Evolutionary conservation across 495 filamentous ascomycete genomes (phyloP).

Genomic region (Amorphotheca resinae): DNA sequence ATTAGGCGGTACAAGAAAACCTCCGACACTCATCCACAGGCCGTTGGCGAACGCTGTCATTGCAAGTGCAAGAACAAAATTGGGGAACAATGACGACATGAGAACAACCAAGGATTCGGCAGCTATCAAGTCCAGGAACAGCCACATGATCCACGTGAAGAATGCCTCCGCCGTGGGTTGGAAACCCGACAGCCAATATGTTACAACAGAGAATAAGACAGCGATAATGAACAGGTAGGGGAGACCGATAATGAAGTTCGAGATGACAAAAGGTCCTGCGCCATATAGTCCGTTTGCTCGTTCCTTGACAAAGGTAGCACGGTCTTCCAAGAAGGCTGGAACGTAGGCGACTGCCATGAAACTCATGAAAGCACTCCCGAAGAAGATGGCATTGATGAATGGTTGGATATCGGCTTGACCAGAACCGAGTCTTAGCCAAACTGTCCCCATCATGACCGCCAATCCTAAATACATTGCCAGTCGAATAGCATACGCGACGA

Average conservation of each 20-base stretch:
- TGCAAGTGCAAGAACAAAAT: slow-evolving; percentile 65
- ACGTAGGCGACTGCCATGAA: slow-evolving; percentile 84
- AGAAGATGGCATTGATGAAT: slow-evolving; percentile 68
- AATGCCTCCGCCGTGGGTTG: slow-evolving; percentile 50
- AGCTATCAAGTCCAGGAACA: slow-evolving; percentile 72
- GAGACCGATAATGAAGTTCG: slow-evolving; percentile 70
- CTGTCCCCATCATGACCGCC: slow-evolving; percentile 77
- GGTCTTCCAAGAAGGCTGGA: slow-evolving; percentile 68
- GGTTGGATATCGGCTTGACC: slow-evolving; percentile 57
- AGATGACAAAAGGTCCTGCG: slow-evolving; percentile 50
- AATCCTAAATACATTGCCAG: slow-evolving; percentile 66
- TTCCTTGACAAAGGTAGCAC: slow-evolving; percentile 57
- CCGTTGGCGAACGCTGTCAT: slow-evolving; percentile 73
- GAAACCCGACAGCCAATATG: slow-evolving; percentile 74
- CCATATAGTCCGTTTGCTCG: slow-evolving; percentile 68
- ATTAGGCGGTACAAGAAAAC: slow-evolving; percentile 49
- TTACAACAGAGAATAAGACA: slow-evolving; percentile 54
- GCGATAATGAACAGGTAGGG: slow-evolving; percentile 41
- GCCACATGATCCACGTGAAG: slow-evolving; percentile 73
- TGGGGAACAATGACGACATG: slow-evolving; percentile 56
- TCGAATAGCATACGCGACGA: slow-evolving; percentile 67
- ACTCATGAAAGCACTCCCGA: slow-evolving; percentile 76
- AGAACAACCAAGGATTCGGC: slow-evolving; percentile 73
- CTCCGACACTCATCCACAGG: slow-evolving; percentile 73
- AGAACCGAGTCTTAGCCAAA: slow-evolving; percentile 57